Evolutionary conservation across 495 filamentous ascomycete genomes (phyloP), one percentile per base, ranked within the genome.

Genomic region (Neurospora sp.): DNA sequence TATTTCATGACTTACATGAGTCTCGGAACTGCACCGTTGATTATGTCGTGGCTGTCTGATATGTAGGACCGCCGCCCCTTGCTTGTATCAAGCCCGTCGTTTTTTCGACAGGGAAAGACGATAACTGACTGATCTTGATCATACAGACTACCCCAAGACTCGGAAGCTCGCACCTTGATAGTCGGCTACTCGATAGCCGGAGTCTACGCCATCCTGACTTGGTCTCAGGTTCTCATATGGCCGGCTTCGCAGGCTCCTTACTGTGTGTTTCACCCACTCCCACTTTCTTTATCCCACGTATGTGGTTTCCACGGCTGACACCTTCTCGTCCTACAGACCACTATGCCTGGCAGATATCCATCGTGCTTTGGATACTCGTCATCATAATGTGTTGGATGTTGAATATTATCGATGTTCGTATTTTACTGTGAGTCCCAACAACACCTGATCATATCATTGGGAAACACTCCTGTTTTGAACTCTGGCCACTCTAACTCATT

Each of bases 171-270:
- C 14, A 77, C 82, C 2, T 72, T 82, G 68, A 80, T 83, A 40
- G 78, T 84, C 5, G 81, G 81, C 12, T 76, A 82, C 40, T 79
- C 82, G 3, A 80, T 83, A 17, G 82, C 82, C 39, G 75, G 79
- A 4, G 79, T 82, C 42, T 82, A 83, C 61, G 82, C 80, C 8
- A 72, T 83, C 4, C 74, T 81, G 17, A 76, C 82, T 0, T 83
- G 82, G 82, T 81, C 79, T 7, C 82, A 83, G 69, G 82, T 83
- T 2, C 78, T 83, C 5, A 76, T 82, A n/a, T 83, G 82, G 82
- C 82, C 82, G 2, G 82, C 82, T 16, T 75, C 78, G 8, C 76
- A 83, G 70, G 82, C 82, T 7, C 82, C 82, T 27, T 80, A 80
- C 39, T 83, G 82, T 82, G 73, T n/a, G n/a, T n/a, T n/a, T n/a